Evolutionary conservation across 345 rosid species (phyloP).

Genomic region (Salix arbutifolia): DNA sequence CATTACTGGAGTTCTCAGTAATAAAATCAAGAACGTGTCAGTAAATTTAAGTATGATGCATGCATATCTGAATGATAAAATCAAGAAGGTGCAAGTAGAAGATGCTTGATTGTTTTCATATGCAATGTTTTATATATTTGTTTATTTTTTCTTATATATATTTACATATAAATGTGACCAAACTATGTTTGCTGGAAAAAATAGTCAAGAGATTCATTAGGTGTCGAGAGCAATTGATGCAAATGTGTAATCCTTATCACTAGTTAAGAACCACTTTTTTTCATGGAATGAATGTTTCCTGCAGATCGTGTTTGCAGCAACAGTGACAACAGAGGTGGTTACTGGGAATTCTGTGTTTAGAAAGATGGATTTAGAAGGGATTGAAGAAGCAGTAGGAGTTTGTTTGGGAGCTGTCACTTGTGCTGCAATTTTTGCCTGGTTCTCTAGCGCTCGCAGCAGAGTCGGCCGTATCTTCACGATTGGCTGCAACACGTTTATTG

Average conservation of each 20-base stretch:
- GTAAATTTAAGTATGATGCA: no score
- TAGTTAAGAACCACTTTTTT: not conserved
- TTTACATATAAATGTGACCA: no score
- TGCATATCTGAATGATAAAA: no score
- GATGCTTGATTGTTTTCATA: no score
- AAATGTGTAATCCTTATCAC: not conserved
- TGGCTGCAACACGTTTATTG: slow-evolving; percentile 73
- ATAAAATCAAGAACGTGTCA: no score
- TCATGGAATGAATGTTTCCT: not conserved
- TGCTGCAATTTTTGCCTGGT: slow-evolving; percentile 75
- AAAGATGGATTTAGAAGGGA: slow-evolving; percentile 72
- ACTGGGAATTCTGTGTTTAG: slow-evolving; percentile 77
- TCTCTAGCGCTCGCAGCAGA: slow-evolving; percentile 67
- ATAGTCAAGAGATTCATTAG: no score
- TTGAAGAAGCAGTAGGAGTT: slow-evolving; percentile 59
- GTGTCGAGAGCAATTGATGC: not conserved
- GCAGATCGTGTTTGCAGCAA: slow-evolving; percentile 83
- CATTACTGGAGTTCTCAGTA: no score
- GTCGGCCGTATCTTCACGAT: slow-evolving; percentile 66
- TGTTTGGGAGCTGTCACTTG: slow-evolving; percentile 62
- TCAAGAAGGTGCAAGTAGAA: no score
- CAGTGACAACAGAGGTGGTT: slow-evolving; percentile 56
- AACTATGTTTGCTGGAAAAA: no score
- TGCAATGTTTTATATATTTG: no score
- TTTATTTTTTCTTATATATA: no score